These are phyloP conservation scores for Psilocybe sp. DNA, from an alignment of 768 basidiomycete species.

Conservation along the genomic window DNA sequence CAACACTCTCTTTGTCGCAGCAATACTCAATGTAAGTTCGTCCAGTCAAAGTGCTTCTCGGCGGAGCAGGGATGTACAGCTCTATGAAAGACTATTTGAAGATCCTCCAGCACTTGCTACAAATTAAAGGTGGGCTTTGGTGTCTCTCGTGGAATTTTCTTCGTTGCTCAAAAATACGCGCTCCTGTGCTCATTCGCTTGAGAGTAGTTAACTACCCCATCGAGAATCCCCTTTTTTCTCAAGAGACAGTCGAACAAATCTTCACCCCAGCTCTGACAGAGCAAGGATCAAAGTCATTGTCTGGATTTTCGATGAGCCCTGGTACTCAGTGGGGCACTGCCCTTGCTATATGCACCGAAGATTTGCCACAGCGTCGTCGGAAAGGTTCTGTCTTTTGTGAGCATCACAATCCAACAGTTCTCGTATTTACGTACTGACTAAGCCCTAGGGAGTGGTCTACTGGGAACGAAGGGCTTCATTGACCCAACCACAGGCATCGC, in stretches of 20 bases:
- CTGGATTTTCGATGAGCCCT: constrained; percentile 2
- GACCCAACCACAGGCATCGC: constrained; percentile 31
- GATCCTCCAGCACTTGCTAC: constrained; percentile 26
- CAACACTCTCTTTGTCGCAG: not conserved
- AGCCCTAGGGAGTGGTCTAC: constrained; percentile 26
- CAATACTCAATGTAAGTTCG: not conserved
- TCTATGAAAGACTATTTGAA: constrained; percentile 25
- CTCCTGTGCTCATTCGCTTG: not conserved
- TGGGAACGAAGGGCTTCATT: constrained; percentile 26
- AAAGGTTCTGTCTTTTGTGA: constrained; percentile 30
- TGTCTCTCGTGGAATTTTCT: not conserved
- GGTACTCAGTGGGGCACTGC: constrained; percentile 25
- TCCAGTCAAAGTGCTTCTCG: constrained; percentile 19
- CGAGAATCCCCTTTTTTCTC: not conserved
- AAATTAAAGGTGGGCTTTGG: constrained; percentile 22
- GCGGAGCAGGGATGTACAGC: constrained; percentile 22
- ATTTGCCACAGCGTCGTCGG: constrained; percentile 22
- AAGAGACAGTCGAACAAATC: constrained; percentile 14
- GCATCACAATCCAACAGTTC: not conserved
- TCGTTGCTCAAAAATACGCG: not conserved
- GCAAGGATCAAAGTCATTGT: constrained; percentile 17
- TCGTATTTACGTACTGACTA: not conserved
- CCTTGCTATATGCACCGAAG: constrained; percentile 20
- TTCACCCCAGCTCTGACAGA: constrained; percentile 20
- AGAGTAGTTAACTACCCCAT: not conserved